phyloP scores from a whole-genome alignment of 495 filamentous ascomycete genomes.

The Beverwykella pulmonaria region DNA sequence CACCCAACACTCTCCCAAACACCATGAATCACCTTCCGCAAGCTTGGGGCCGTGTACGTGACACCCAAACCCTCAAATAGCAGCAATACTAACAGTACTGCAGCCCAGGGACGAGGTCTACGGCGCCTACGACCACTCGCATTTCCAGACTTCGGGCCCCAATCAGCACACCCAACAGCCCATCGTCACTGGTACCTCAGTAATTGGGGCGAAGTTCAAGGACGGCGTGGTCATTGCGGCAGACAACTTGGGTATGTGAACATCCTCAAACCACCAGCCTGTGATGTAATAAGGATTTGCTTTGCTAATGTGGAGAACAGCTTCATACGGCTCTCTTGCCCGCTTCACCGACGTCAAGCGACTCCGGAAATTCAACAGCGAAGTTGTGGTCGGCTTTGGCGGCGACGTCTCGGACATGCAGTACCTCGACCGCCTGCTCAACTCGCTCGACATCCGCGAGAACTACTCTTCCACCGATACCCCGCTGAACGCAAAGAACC shows the following conservation, averaged over 20 bases:
- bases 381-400: constrained; percentile 80
- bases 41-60: constrained; percentile 91
- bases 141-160: constrained; percentile 70
- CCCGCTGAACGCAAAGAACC: constrained; percentile 81
- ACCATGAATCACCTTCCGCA: constrained; percentile 93
- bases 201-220: constrained; percentile 90
- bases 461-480: constrained; percentile 64
- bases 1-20: not conserved
- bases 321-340: constrained; percentile 95
- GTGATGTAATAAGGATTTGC: not conserved
- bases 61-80: constrained; percentile 13
- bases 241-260: constrained; percentile 83
- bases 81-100: constrained; percentile 33
- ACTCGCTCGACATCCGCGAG: constrained; percentile 82
- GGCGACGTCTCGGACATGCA: constrained; percentile 99
- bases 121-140: constrained; percentile 85
- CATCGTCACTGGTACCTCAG: constrained; percentile 93
- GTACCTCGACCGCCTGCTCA: constrained; percentile 87
- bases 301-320: constrained; percentile 50
- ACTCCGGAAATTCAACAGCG: constrained; percentile 78
- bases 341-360: constrained; percentile 94
- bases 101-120: constrained; percentile 96
- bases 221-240: constrained; percentile 95
- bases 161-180: constrained; percentile 87
- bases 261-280: constrained; percentile 9